Base-by-base conservation (phyloP, 352 stramenopile genomes). In the Phytophthora tubulina region DNA sequence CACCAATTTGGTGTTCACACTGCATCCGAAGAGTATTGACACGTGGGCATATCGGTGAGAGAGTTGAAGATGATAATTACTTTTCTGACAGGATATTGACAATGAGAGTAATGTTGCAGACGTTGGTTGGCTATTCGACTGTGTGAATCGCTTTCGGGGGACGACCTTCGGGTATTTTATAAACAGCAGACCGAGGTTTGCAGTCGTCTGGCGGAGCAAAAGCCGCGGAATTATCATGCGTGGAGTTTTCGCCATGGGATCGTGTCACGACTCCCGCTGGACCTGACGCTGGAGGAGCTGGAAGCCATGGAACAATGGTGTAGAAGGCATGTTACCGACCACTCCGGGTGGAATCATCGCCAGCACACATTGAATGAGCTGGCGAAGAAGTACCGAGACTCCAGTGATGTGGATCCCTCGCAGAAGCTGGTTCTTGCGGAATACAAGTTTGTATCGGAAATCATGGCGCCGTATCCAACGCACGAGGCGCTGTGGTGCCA, bases 11-110 rank as follows among this genome's bases (percentile, higher is more conserved):
- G 80, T 96, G 10, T 91, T 93, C 62, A 82, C 85, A 13, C 64
- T 94, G 39, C 86, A 96, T 45, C 82, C 89, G 0, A 96, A 96
- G 78, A 96, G 89, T 61, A 94, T 94, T 65, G 88, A 96, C 66
- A 96, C 86, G 45, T 96, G 88, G 88, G 86, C 88, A 3, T 92
- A 96, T 57, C 75, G 89, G 86, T 94, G 59, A 50, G 78, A 57
- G 2, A 3, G 0, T 45, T 21, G 35, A 27, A 27, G 13, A 45
- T 13, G 14, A 30, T 27, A 27, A 30, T n/a, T 17, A 7, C 2
- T 49, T 13, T n/a, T 36, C 6, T 15, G 39, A 36, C 4, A 42
- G 53, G 35, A 33, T 27, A 57, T 42, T 74, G 38, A 74, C 36
- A 27, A 21, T 14, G 30, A 57, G 17, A 55, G 39, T 70, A 14